Percentiles rank a stretch among this genome's conserved stretches.
Conservation (phyloP, 2,329 filamentous ascomycete genomes). For the Chaetomium sp. region DNA sequence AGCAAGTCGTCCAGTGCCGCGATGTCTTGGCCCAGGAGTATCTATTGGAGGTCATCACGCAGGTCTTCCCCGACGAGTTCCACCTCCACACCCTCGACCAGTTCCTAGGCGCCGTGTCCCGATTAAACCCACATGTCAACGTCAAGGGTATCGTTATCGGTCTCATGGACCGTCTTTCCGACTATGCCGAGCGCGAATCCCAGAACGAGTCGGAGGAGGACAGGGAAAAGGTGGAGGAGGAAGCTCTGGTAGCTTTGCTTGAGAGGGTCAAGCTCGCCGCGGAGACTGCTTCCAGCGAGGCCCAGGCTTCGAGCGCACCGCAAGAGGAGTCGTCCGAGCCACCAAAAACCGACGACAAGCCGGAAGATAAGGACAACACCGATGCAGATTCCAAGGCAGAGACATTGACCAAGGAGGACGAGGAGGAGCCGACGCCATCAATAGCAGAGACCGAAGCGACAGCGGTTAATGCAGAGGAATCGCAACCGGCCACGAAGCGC, state of each 20-base stretch:
- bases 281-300: slow-evolving; percentile 43
- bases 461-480: slow-evolving; percentile 41
- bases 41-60: slow-evolving; percentile 93
- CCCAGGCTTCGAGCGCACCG: slow-evolving; percentile 26
- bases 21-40: slow-evolving; percentile 98
- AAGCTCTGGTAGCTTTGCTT: slow-evolving; percentile 70
- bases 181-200: slow-evolving; percentile 87
- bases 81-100: slow-evolving; percentile 95
- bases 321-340: slow-evolving; percentile 23
- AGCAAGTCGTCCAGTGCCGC: slow-evolving; percentile 96
- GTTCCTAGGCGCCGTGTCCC: slow-evolving; percentile 85
- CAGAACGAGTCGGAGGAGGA: slow-evolving; percentile 64
- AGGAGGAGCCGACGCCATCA: slow-evolving; percentile 34
- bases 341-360: slow-evolving; percentile 18
- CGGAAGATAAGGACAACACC: slow-evolving; percentile 25
- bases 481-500: slow-evolving; percentile 30
- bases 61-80: slow-evolving; percentile 98
- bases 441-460: slow-evolving; percentile 43
- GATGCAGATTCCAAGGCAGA: slow-evolving; percentile 32
- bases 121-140: slow-evolving; percentile 93
- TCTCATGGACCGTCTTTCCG: slow-evolving; percentile 90
- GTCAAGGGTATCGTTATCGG: slow-evolving; percentile 98
- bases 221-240: slow-evolving; percentile 71
- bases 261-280: slow-evolving; percentile 62
- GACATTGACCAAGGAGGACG: slow-evolving; percentile 25